Conservation (phyloP, 192 early-diverging fungal species). For the Coemansia sp. region DNA sequence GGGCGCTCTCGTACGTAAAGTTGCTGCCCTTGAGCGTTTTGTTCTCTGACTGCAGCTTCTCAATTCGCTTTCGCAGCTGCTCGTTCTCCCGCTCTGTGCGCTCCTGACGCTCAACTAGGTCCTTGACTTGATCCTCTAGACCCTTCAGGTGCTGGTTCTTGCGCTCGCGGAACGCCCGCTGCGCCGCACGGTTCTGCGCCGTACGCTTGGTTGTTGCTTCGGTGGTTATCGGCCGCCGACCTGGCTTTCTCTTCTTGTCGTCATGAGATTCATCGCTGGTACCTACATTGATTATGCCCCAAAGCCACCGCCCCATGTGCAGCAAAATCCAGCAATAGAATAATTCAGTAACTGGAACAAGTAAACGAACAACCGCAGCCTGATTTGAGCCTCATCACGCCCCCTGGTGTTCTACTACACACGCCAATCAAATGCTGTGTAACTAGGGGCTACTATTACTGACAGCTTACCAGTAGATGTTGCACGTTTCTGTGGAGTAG, state of each 20-base stretch:
- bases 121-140: conserved; percentile 71
- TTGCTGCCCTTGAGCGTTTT: conserved; percentile 24
- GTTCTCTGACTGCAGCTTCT: conserved; percentile 46
- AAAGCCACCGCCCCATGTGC: not conserved
- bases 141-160: conserved; percentile 78
- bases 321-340: not conserved
- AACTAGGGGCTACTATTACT: not conserved
- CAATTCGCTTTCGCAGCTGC: conserved; percentile 35
- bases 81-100: conserved; percentile 55
- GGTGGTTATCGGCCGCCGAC: conserved; percentile 63
- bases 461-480: conserved; percentile 18
- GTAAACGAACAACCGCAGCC: not conserved
- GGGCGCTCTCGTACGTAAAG: conserved; percentile 43
- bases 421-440: not conserved
- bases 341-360: not conserved
- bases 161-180: conserved; percentile 87
- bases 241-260: conserved; percentile 59
- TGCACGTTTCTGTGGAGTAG: conserved; percentile 33
- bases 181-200: conserved; percentile 87
- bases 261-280: conserved; percentile 44
- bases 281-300: conserved; percentile 14
- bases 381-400: not conserved
- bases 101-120: conserved; percentile 62
- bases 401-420: not conserved
- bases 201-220: conserved; percentile 68